Base-by-base conservation (phyloP, 116 monocot species). In the Posidonia oceanica region DNA sequence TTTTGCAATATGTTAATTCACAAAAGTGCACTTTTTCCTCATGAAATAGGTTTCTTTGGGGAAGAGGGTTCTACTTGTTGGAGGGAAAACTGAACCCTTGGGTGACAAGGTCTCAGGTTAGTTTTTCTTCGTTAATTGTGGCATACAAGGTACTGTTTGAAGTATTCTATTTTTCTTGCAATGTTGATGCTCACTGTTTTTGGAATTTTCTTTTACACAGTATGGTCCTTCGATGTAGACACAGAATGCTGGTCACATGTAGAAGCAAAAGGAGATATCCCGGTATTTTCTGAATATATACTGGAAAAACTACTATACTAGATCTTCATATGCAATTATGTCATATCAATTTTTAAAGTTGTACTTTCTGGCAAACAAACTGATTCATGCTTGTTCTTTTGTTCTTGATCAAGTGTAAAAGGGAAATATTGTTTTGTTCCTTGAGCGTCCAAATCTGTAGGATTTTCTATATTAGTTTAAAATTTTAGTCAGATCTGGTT, bases 201-300 rank as follows among this genome's bases (percentile, higher is more conserved):
- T 75, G 59, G 77, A 44, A 63, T 81, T 42, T 76, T 10, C 39
- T 75, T 59, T 51, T 62, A 38, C 67, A 20, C 79, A 98, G 98
- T 90, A 3, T 98, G 93, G 93, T 83, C 90, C 18, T 93, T 98
- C 61, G 84, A 93, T 68, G 44, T 77, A 70, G 98, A 93, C 74
- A 79, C 81, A 23, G 98, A 98, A 71, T 86, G 85, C 68, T 98
- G 98, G 98, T 90, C 93, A 7, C 78, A 71, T 76, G 55, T 93
- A 41, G 98, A 98, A 73, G 90, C 83, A 57, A 98, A 98, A 75
- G 98, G 98, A 52, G 93, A 98, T 66, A 82, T 90, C 54, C 98
- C 98, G 86, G 98, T 98, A 98, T 68, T 68, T 63, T 51, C 20
- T 41, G 39, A n/a, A n/a, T 40, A 66, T 61, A 14, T 29, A 61